phyloP scores from a whole-genome alignment of 768 basidiomycete species.

The Pleurotus cornucopiae region DNA sequence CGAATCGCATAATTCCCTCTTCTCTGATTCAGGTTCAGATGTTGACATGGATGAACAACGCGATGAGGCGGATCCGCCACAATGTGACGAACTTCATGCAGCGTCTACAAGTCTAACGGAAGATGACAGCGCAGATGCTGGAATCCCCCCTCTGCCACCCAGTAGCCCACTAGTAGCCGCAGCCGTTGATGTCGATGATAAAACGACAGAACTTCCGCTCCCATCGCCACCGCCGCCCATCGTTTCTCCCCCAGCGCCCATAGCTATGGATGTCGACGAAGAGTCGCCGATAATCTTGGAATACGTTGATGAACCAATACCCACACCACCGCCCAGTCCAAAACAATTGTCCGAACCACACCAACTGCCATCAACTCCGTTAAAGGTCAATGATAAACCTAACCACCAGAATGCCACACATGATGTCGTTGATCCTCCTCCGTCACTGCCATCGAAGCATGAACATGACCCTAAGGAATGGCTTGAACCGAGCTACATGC shows the following conservation, averaged over 20 bases:
- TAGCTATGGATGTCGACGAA: neutral
- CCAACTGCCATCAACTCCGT: too few relatives aligned
- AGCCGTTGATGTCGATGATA: neutral
- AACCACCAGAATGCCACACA: too few relatives aligned
- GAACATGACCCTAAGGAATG: too few relatives aligned
- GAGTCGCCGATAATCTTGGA: neutral
- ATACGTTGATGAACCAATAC: too few relatives aligned
- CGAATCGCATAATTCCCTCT: neutral
- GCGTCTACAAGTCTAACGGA: neutral
- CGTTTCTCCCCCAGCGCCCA: neutral
- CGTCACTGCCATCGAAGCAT: too few relatives aligned
- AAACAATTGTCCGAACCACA: too few relatives aligned
- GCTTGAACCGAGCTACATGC: too few relatives aligned
- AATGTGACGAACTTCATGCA: neutral
- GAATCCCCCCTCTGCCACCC: neutral
- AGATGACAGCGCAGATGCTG: neutral
- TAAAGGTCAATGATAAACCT: too few relatives aligned
- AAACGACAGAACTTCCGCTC: neutral
- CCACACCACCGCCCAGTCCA: too few relatives aligned
- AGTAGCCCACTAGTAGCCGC: neutral
- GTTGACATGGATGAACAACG: neutral
- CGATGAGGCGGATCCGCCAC: neutral
- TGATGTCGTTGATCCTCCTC: too few relatives aligned
- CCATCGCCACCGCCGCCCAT: neutral
- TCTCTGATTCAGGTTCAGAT: constrained; percentile 1